Percentiles rank a stretch among this genome's conserved stretches.
phyloP scores from a whole-genome alignment of 805 yeast species.

The Ogataea corticis region DNA sequence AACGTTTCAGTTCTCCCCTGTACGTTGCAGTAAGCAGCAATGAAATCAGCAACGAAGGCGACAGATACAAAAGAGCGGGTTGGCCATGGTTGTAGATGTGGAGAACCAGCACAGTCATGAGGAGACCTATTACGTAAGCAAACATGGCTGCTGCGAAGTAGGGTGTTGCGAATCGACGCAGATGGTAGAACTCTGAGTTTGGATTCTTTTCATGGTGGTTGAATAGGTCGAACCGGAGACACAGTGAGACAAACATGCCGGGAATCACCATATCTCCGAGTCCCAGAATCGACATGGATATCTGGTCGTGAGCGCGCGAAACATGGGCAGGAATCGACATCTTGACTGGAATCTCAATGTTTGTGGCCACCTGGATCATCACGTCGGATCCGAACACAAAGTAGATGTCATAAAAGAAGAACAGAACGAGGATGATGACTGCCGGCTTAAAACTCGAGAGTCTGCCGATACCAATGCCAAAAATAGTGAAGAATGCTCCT shows the following conservation, averaged over 20 bases:
- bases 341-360: constrained; percentile 55
- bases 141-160: constrained; percentile 49
- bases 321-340: constrained; percentile 42
- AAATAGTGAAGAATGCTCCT: constrained; percentile 44
- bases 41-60: constrained; percentile 46
- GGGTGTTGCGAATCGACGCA: constrained; percentile 38
- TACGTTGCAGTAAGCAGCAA: constrained; percentile 36
- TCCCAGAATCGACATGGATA: constrained; percentile 48
- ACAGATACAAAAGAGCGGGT: constrained; percentile 67
- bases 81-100: constrained; percentile 48
- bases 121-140: constrained; percentile 50
- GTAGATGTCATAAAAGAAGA: constrained; percentile 63
- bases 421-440: constrained; percentile 43
- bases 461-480: constrained; percentile 40
- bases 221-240: constrained; percentile 55
- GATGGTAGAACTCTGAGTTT: constrained; percentile 41
- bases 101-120: constrained; percentile 42
- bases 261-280: constrained; percentile 69
- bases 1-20: constrained; percentile 41
- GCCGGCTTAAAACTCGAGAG: constrained; percentile 49
- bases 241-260: constrained; percentile 51
- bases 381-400: constrained; percentile 65
- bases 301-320: constrained; percentile 19
- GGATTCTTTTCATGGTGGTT: constrained; percentile 36
- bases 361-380: constrained; percentile 63